A percentile compares a stretch with the other conserved stretches of the same genome.
Evolutionary conservation across 2,329 filamentous ascomycete species (phyloP).

Genomic region (Acrocalymma vagum): DNA sequence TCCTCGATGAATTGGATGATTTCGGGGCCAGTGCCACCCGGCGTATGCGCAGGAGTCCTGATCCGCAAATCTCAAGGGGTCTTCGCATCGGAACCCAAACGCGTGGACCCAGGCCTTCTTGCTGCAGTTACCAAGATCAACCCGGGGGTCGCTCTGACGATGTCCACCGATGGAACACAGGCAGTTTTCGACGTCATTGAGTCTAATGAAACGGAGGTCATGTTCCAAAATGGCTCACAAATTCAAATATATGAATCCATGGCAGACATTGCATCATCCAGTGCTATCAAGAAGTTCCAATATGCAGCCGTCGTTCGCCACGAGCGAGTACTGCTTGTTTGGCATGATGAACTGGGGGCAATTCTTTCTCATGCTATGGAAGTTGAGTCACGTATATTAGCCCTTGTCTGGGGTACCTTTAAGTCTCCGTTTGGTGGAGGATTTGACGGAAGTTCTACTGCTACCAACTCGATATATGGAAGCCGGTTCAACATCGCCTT

Average conservation of each 20-base stretch:
- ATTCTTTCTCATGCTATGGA: conserved; percentile 73
- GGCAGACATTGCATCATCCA: conserved; percentile 49
- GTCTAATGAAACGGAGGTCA: conserved; percentile 53
- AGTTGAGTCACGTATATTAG: conserved; percentile 79
- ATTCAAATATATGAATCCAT: conserved; percentile 59
- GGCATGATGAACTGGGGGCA: conserved; percentile 80
- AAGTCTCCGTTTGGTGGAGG: conserved; percentile 54
- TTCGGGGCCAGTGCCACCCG: conserved; percentile 13
- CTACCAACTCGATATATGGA: conserved; percentile 38
- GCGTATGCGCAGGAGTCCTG: conserved; percentile 68
- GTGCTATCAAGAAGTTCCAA: conserved; percentile 76
- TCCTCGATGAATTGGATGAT: conserved; percentile 33
- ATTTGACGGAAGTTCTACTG: conserved; percentile 42
- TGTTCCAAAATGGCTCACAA: conserved; percentile 51
- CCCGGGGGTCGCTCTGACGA: conserved; percentile 58
- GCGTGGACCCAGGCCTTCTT: conserved; percentile 49
- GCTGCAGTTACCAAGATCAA: conserved; percentile 56
- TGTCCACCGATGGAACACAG: conserved; percentile 58
- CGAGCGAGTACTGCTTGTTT: conserved; percentile 76
- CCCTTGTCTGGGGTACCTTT: conserved; percentile 67
- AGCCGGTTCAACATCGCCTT: conserved; percentile 18
- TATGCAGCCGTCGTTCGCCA: conserved; percentile 80
- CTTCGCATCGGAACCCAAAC: conserved; percentile 66
- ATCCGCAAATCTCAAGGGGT: conserved; percentile 72
- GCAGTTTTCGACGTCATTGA: conserved; percentile 54